Percentiles rank a stretch among this genome's conserved stretches.
phyloP scores from a whole-genome alignment of 1,284 basidiomycete species.

The Cryptococcus sp. region DNA sequence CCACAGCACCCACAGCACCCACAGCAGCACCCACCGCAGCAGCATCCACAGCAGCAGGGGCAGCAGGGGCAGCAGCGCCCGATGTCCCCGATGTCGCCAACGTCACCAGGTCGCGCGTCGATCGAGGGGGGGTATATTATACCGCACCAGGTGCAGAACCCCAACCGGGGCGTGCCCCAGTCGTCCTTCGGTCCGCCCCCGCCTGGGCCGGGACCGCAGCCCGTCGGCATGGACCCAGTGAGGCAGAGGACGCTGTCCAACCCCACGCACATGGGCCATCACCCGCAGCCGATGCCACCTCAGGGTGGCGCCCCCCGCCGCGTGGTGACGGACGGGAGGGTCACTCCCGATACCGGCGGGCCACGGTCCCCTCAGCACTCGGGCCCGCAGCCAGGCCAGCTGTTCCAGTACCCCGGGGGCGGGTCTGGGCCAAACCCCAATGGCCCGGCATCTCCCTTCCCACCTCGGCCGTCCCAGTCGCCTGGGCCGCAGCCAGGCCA shows the following conservation, averaged over 20 bases:
- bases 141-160: constrained; percentile 15
- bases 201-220: constrained; percentile 6
- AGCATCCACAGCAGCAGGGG: constrained; percentile 5
- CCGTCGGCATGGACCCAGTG: constrained; percentile 1
- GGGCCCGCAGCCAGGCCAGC: constrained; percentile 43
- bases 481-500: constrained; percentile 22
- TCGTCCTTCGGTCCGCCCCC: constrained; percentile 37
- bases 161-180: constrained; percentile 26
- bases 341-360: constrained; percentile 10
- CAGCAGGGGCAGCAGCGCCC: constrained; percentile 5
- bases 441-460: constrained; percentile 13
- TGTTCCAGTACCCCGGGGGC: constrained; percentile 41
- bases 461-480: constrained; percentile 15
- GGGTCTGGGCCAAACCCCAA: not conserved
- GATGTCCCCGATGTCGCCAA: constrained; percentile 17
- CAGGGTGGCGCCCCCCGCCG: constrained; percentile 14
- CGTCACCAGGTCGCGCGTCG: constrained; percentile 9
- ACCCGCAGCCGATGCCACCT: not conserved
- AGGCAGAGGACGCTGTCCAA: constrained; percentile 27
- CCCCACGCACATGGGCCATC: constrained; percentile 9
- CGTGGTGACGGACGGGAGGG: constrained; percentile 36
- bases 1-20: constrained; percentile 6
- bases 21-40: constrained; percentile 1
- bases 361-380: constrained; percentile 15
- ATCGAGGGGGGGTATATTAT: constrained; percentile 3